These are phyloP conservation scores for Zelopaecilomyces penicillatus DNA, from an alignment of 2,329 filamentous ascomycete species.

Conservation along the genomic window DNA sequence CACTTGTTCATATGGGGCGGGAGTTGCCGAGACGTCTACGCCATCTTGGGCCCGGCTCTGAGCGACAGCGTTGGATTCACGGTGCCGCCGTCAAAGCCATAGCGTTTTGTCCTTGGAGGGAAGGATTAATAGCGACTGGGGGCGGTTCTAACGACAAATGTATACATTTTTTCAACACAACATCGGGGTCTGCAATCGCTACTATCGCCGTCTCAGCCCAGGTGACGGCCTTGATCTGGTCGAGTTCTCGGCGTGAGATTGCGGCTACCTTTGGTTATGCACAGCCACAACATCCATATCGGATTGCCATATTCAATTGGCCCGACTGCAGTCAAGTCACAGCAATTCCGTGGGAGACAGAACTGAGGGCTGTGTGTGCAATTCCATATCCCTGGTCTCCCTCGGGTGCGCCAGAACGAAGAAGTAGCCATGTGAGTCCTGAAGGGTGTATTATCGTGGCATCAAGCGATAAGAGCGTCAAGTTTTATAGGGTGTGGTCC, in stretches of 20 bases:
- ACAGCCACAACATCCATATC: conserved; percentile 78
- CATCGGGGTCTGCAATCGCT: conserved; percentile 73
- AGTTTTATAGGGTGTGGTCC: conserved; percentile 94
- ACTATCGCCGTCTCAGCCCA: conserved; percentile 90
- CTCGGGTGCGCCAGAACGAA: conserved; percentile 18
- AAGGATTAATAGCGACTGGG: conserved; percentile 78
- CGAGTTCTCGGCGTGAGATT: conserved; percentile 74
- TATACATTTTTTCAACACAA: conserved; percentile 91
- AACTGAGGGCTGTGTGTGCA: conserved; percentile 77
- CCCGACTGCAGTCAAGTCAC: conserved; percentile 81
- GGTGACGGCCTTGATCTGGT: conserved; percentile 90
- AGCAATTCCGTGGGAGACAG: conserved; percentile 73
- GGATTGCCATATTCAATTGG: conserved; percentile 92
- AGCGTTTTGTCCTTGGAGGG: conserved; percentile 92
- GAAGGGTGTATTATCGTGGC: conserved; percentile 75
- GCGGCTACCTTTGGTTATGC: conserved; percentile 90
- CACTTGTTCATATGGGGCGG: conserved; percentile 21
- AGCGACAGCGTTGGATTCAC: conserved; percentile 69
- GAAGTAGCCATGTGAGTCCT: conserved; percentile 17
- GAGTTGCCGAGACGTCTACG: conserved; percentile 30
- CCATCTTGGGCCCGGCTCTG: conserved; percentile 44
- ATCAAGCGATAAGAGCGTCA: conserved; percentile 83
- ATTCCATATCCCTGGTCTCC: conserved; percentile 63
- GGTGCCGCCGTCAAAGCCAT: conserved; percentile 91
- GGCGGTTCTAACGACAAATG: conserved; percentile 91